Conservation (phyloP, 129 eudicot genomes). For the Smallanthus sonchifolius region DNA sequence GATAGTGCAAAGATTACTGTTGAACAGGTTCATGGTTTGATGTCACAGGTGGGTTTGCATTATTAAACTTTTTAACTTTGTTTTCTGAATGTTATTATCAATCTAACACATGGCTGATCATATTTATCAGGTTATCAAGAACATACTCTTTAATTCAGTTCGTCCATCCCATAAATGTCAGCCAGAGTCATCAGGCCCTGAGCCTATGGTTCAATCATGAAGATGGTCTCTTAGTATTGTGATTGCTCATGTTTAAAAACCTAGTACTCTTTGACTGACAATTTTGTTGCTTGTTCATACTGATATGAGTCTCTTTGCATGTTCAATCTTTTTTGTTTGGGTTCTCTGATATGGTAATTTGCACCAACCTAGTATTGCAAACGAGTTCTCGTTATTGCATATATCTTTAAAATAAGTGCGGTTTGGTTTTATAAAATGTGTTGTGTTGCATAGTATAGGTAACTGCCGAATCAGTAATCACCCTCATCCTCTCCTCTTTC, state of each 20-base stretch:
- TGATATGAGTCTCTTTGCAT: conserved; percentile 2
- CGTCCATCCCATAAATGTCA: conserved; percentile 50
- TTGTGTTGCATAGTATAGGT: neutral
- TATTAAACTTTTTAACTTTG: neutral
- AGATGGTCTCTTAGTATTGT: conserved; percentile 6
- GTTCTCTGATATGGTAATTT: neutral
- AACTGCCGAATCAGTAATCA: no score
- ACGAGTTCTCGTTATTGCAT: neutral
- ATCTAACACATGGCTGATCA: neutral
- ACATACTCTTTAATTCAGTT: conserved; percentile 82
- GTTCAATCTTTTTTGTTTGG: conserved; percentile 6
- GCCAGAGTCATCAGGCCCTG: conserved; percentile 75
- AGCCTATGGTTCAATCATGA: conserved; percentile 93
- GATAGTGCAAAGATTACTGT: conserved; percentile 98
- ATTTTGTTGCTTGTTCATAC: conserved; percentile 22
- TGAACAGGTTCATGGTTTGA: conserved; percentile 97
- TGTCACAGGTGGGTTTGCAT: conserved; percentile 75
- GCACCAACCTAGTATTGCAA: neutral
- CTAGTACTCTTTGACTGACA: conserved; percentile 10
- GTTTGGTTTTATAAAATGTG: neutral
- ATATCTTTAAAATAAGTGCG: neutral
- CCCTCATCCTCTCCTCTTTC: no score
- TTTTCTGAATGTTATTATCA: neutral
- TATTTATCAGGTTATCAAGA: conserved; percentile 74
- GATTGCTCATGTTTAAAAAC: conserved; percentile 6